Base-by-base conservation (phyloP, 2,329 filamentous ascomycete species). In the Claviceps africana region DNA sequence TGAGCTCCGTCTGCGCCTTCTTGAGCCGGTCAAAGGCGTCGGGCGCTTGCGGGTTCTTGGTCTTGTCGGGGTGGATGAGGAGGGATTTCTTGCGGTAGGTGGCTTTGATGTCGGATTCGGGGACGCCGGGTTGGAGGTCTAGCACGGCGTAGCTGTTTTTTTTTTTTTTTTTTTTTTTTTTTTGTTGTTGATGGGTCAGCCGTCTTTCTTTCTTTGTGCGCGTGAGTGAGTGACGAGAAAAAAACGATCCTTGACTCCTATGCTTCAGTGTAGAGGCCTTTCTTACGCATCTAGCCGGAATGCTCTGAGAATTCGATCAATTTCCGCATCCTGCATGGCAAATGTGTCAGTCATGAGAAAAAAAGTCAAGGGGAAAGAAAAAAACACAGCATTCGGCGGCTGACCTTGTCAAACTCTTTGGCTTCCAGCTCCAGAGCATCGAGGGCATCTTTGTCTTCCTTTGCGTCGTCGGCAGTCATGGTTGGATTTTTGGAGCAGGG, bases 51-150 rank as follows among this genome's bases (percentile, higher is more conserved):
- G 88, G 85, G 65, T 98, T 97, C 63, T 83, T 83, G 53, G 93
- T 96, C 70, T 98, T 98, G 74, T 98, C 93, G 7, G 93, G 93
- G 73, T 98, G 93, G 73, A 98, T 97, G 48, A 98, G 82, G 53
- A 98, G 83, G n/a, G 93, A 98, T 70, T 96, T 97, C 62, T 88
- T 90, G 74, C 93, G 90, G 72, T 97, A 98, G 59, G 81, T 80
- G 60, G 84, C 75, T 71, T 96, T 97, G 75, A 98, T 97, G 71
- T 97, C 93, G 54, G 88, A 90, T 61, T 97, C 91, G 52, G 93
- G 82, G 21, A 97, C 88, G 64, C 93, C 93, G 3, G 93, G 93
- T 67, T 95, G 89, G 46, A 98, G 85, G 67, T 94, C 93, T 46
- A 98, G 83, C 48, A 98, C 88, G 49, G 91, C 88, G 68, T 98